A percentile compares a stretch with the other conserved stretches of the same genome.
Evolutionary conservation across 169 alveolate genomes (phyloP).

Genomic region (Eimeria acervulina): DNA sequence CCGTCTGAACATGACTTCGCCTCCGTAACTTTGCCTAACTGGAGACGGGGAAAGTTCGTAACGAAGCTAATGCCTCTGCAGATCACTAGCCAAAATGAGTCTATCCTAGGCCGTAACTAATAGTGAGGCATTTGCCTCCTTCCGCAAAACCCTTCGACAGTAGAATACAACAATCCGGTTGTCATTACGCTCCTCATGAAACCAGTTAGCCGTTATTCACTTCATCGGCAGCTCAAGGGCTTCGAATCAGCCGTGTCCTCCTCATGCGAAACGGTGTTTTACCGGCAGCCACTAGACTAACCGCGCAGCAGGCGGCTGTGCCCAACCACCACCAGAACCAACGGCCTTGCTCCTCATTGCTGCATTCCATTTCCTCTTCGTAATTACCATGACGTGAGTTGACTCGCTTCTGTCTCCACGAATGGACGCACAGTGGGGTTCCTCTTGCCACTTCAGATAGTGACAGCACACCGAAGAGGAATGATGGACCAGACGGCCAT

Average conservation of each 20-base stretch:
- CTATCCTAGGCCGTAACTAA: neutral
- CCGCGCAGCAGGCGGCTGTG: slow-evolving; percentile 62
- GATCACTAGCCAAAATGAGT: neutral
- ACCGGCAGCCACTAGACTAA: slow-evolving; percentile 16
- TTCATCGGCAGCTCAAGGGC: neutral
- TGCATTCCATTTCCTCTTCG: slow-evolving; percentile 16
- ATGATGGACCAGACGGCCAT: slow-evolving; percentile 58
- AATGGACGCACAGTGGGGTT: slow-evolving; percentile 55
- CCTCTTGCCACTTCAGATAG: slow-evolving; percentile 40
- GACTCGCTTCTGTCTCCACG: slow-evolving; percentile 58
- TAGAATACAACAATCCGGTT: neutral
- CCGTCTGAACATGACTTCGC: neutral
- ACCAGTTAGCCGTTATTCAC: neutral
- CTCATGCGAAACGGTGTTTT: slow-evolving; percentile 43
- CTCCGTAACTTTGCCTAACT: neutral
- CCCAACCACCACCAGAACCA: slow-evolving; percentile 65
- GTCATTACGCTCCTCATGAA: neutral
- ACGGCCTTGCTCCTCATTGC: neutral
- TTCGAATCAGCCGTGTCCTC: neutral
- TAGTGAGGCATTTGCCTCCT: neutral
- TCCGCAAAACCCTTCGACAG: neutral
- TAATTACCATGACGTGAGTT: neutral
- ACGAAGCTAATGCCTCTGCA: neutral
- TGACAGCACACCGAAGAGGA: slow-evolving; percentile 59
- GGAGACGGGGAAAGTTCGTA: neutral